Percentiles rank a stretch among this genome's conserved stretches.
These are phyloP conservation scores for Colletotrichum sp. DNA, from an alignment of 2,329 filamentous ascomycete genomes.

Conservation along the genomic window DNA sequence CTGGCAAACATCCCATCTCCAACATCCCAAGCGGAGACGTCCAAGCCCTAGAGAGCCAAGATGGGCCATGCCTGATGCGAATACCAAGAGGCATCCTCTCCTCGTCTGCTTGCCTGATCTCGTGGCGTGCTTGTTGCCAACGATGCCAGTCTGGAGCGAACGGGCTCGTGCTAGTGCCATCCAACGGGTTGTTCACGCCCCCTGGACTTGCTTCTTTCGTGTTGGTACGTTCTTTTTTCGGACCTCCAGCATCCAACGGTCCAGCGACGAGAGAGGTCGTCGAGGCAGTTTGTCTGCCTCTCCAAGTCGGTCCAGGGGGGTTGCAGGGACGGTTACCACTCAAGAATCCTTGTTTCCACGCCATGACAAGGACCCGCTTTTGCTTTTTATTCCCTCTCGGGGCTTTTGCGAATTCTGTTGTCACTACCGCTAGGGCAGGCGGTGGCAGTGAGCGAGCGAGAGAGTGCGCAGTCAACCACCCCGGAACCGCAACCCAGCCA, in stretches of 20 bases:
- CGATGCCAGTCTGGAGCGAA: not conserved
- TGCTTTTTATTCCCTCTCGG: slow-evolving; percentile 12
- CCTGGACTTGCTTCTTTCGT: slow-evolving; percentile 7
- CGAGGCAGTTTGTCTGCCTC: not conserved
- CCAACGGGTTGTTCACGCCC: slow-evolving; percentile 4
- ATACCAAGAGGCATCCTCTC: not conserved
- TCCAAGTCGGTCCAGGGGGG: not conserved
- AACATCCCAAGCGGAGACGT: not conserved
- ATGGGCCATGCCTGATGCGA: not conserved
- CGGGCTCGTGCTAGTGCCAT: not conserved
- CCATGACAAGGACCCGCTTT: not conserved
- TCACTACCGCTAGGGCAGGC: not conserved
- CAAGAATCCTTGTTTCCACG: not conserved
- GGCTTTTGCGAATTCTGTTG: slow-evolving; percentile 13
- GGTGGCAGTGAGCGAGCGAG: not conserved
- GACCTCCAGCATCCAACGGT: slow-evolving; percentile 1
- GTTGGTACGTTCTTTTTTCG: not conserved
- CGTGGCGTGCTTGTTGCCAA: not conserved
- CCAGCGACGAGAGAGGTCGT: not conserved
- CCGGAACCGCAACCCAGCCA: not conserved
- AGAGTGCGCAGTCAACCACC: not conserved
- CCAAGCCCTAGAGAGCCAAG: slow-evolving; percentile 4
- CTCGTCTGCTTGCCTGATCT: not conserved
- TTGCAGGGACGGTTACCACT: not conserved
- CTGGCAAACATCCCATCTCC: not conserved